Evolutionary conservation across 768 basidiomycete species (phyloP), one percentile per base, ranked within the genome.

Genomic region (Dacryopinax primogenitus): DNA sequence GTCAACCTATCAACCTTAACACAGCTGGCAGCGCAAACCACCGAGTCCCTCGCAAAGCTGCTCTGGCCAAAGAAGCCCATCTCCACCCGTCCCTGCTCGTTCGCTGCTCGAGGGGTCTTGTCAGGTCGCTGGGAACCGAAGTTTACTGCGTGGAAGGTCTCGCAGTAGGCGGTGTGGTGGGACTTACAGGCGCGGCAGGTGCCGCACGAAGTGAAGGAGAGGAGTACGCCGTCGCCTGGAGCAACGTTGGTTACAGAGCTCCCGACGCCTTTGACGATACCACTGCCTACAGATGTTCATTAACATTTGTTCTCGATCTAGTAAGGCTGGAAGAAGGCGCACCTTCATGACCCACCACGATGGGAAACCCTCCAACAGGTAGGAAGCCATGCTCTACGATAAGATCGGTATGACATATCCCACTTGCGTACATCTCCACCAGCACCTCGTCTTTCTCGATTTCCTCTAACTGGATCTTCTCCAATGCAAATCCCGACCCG

Each of bases 21-120:
- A 37, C 68, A 67, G 32, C 68, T 67, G 0, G 67, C 44, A 18
- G 68, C 71, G 32, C 62, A 39, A 13, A 69, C 71, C 15, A 71
- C 35, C 3, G 68, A 67, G 23, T 71, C 69, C 7, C 67, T 64
- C 0, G 64, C 71, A 30, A 71, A 64, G 11, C 68, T 34, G 1
- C 66, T 67, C 28, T 72, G 71, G 1, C 71, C 71, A 47, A 72
- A 72, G 66, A 72, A 72, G n/a, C 67, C 64, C 3, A 65, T 69
- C 63, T 64, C 67, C 26, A 69, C 51, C 51, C 51, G 68, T 34
- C 35, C 35, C n/a, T 66, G 61, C 16, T 41, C 65, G 33, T 68
- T 36, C 4, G 28, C 26, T 21, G 67, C 65, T 11, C 67, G 63
- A 35, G 39, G 63, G 1, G 66, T 44, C 1, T 13, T 28, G 1